phyloP scores from a whole-genome alignment of 306 rosid species.

The Abrus pulchellus region DNA sequence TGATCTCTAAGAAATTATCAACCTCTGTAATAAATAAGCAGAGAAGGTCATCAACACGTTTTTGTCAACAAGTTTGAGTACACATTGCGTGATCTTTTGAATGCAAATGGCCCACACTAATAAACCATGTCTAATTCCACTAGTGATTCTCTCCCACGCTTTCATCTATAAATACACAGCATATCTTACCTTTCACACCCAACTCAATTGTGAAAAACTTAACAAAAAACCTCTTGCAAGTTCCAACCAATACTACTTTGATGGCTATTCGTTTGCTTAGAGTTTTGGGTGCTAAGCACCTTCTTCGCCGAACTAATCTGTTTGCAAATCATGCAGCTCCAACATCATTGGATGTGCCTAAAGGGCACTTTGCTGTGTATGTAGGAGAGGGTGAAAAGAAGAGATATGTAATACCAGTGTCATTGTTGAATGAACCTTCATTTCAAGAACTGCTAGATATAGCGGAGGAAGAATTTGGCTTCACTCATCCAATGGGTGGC shows the following conservation, averaged over 20 bases:
- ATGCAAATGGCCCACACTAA: slow-evolving; percentile 21
- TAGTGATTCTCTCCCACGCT: slow-evolving; percentile 19
- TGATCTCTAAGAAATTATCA: slow-evolving; percentile 25
- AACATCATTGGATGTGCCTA: slow-evolving; percentile 47
- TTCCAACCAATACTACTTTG: neutral
- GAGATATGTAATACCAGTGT: slow-evolving; percentile 57
- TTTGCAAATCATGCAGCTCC: slow-evolving; percentile 40
- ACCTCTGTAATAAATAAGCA: slow-evolving; percentile 2
- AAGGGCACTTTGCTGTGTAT: slow-evolving; percentile 59
- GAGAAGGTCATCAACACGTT: slow-evolving; percentile 22
- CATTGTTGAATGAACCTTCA: slow-evolving; percentile 49
- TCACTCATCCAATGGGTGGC: neutral
- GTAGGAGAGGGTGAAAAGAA: slow-evolving; percentile 57
- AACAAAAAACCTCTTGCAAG: neutral
- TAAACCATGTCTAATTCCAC: slow-evolving; percentile 32
- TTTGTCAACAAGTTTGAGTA: slow-evolving; percentile 29
- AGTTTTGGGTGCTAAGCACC: slow-evolving; percentile 51
- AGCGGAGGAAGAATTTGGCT: slow-evolving; percentile 58
- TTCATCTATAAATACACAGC: slow-evolving; percentile 40
- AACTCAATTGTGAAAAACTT: slow-evolving; percentile 18
- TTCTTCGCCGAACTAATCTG: slow-evolving; percentile 48
- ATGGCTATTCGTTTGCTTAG: slow-evolving; percentile 52
- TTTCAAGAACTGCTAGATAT: slow-evolving; percentile 46
- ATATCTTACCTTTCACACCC: neutral
- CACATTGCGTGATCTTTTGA: slow-evolving; percentile 51